Base-by-base conservation (phyloP, 768 basidiomycete genomes). In the Boletus reticuloceps region DNA sequence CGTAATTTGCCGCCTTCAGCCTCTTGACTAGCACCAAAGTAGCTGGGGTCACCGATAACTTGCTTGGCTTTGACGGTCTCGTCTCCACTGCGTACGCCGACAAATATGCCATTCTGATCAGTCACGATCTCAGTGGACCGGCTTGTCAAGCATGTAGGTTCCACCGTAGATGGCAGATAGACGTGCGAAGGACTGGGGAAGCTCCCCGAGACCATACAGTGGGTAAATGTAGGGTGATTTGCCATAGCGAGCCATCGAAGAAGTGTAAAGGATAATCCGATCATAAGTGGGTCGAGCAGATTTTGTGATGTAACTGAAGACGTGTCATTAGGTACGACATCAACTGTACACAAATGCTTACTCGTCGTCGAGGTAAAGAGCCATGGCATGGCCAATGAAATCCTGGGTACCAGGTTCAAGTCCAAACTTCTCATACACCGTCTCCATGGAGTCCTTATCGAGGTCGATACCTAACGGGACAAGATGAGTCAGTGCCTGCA, bases 151-250 rank as follows among this genome's bases (percentile, higher is more conserved):
- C 97, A 99, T 99, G 79, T 99, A 99, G 13, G 97, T 99, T 40
- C 97, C 97, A 39, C 97, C 97, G 69, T 99, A 98, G 70, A 99
- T 98, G 61, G 97, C 97, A 58, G 91, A 94, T 51, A 99, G 84
- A 65, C 97, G 93, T 9, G 97, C 97, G 69, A 99, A 99, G 3
- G 97, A 92, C 70, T 99, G 97, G 11, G 97, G 97, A 47, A 99
- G 90, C 71, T 99, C 97, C 62, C 97, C 97, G 55, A 99, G 90
- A 59, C 97, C 97, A 73, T 98, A 99, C 38, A 98, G 82, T 16
- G 97, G 97, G 78, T 99, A 99, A 69, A 99, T 97, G 79, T 99
- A 99, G 1, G 97, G 97, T 13, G 97, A 98, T 75, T 99, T 98
- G 64, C 96, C 97, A 74, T 96, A 99, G 48, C 96, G 89, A 17